Conservation (phyloP, 2,329 filamentous ascomycete genomes). For the Pseudocercospora vitis region DNA sequence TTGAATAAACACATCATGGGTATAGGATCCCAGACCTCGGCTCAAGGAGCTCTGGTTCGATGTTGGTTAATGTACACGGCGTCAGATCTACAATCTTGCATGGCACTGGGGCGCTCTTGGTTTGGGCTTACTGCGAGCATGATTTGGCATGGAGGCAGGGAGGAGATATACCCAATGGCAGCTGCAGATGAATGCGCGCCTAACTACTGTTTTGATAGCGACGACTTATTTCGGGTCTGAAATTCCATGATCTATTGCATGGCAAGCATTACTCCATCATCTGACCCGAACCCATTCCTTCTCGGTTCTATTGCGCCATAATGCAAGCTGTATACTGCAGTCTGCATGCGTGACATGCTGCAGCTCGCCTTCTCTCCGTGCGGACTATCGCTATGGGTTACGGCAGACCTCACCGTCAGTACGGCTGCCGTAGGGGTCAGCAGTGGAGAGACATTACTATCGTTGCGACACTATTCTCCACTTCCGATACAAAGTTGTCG, state of each 20-base stretch:
- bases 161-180: slow-evolving; percentile 24
- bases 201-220: slow-evolving; percentile 16
- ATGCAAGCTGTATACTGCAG: neutral
- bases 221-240: too few relatives aligned
- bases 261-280: too few relatives aligned
- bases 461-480: too few relatives aligned
- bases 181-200: slow-evolving; percentile 25
- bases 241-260: neutral
- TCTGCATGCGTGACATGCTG: neutral
- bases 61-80: slow-evolving; percentile 18
- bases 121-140: slow-evolving; percentile 19
- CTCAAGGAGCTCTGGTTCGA: slow-evolving; percentile 2
- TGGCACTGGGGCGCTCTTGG: slow-evolving; percentile 14
- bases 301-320: neutral
- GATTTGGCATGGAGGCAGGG: slow-evolving; percentile 9
- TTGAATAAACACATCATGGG: slow-evolving; percentile 1
- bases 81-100: slow-evolving; percentile 14
- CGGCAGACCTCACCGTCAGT: too few relatives aligned
- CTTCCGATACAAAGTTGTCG: neutral
- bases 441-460: too few relatives aligned
- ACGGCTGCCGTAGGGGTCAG: too few relatives aligned
- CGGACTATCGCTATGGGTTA: neutral
- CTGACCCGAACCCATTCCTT: too few relatives aligned
- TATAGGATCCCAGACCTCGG: slow-evolving; percentile 10
- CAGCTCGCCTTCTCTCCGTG: neutral